Percentiles rank a stretch among this genome's conserved stretches.
These are phyloP conservation scores for Lyophyllum atratum DNA, from an alignment of 768 basidiomycete genomes.

Conservation along the genomic window DNA sequence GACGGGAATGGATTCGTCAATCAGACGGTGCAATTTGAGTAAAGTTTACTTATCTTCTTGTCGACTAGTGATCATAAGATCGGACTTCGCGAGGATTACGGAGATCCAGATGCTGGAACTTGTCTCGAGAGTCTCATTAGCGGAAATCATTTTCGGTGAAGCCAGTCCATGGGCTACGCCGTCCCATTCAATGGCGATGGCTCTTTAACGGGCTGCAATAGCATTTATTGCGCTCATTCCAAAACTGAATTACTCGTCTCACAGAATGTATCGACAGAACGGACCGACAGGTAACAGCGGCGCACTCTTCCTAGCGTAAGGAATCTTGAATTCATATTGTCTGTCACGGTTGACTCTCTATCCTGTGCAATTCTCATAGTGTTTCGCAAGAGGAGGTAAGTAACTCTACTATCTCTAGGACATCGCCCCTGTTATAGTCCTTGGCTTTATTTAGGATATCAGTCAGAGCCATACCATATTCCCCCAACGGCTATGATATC, in stretches of 20 bases:
- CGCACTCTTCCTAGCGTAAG: slow-evolving; percentile 55
- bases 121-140: slow-evolving; percentile 79
- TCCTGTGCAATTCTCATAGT: slow-evolving; percentile 10
- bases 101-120: slow-evolving; percentile 61
- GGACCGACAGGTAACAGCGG: slow-evolving; percentile 45
- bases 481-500: slow-evolving; percentile 34
- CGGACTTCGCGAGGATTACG: slow-evolving; percentile 77
- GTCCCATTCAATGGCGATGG: neutral
- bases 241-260: neutral
- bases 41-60: neutral
- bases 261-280: slow-evolving; percentile 59
- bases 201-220: neutral
- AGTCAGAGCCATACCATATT: slow-evolving; percentile 31
- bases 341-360: neutral
- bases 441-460: slow-evolving; percentile 19
- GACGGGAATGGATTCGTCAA: slow-evolving; percentile 70
- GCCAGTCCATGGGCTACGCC: slow-evolving; percentile 8
- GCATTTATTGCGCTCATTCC: neutral
- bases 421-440: neutral
- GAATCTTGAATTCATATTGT: neutral
- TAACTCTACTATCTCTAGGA: no score
- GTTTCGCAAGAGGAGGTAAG: slow-evolving; percentile 39
- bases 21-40: slow-evolving; percentile 43
- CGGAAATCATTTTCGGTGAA: slow-evolving; percentile 79
- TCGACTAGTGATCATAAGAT: slow-evolving; percentile 46